Evolutionary conservation across 2,329 filamentous ascomycete species (phyloP), one percentile per base, ranked within the genome.

Genomic region (Paraconiothyrium sp.): DNA sequence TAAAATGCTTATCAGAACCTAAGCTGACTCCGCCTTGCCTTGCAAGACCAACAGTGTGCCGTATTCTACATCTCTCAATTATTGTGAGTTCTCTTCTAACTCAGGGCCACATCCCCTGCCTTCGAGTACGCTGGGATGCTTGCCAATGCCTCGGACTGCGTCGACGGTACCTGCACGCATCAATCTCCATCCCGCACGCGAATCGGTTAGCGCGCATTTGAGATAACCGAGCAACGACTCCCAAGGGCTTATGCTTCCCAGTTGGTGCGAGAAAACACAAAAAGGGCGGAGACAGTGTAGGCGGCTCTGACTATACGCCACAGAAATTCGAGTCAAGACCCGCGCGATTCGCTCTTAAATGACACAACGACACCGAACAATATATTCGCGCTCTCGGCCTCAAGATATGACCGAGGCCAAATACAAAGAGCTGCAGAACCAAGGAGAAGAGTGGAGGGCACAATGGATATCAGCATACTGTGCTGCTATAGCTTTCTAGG

Each of bases 1-100:
- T 55, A 55, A 55, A 11, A 55, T 55, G 52, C 52, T 55, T 55
- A 22, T 55, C 52, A 1, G 20, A 41, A 54, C 50, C 9, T 54
- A 5, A 41, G n/a, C 34, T 8, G 5, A 7, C 20, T 20, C 39
- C 5, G 16, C 20, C 43, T 24, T 22, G 10, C 43, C 20, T 46
- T 20, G n/a, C 20, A 24, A 1, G 22, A 4, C n/a, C 8, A 51
- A 35, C 48, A 24, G 9, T 46, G 43, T 5, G n/a, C 16, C 16
- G 16, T 5, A 8, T 20, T 30, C 27, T 30, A 30, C 27, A 6
- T 30, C 27, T 30, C 27, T 30, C 27, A 30, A 4, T 30, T 6
- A 6, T 30, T 6, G 6, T 30, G 27, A 30, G 4, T 6, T 6
- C 6, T 30, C 27, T 30, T 30, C 27, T 6, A 30, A 30, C 27